Evolutionary conservation across 495 filamentous ascomycete genomes (phyloP).

Genomic region (Neurospora terricola): DNA sequence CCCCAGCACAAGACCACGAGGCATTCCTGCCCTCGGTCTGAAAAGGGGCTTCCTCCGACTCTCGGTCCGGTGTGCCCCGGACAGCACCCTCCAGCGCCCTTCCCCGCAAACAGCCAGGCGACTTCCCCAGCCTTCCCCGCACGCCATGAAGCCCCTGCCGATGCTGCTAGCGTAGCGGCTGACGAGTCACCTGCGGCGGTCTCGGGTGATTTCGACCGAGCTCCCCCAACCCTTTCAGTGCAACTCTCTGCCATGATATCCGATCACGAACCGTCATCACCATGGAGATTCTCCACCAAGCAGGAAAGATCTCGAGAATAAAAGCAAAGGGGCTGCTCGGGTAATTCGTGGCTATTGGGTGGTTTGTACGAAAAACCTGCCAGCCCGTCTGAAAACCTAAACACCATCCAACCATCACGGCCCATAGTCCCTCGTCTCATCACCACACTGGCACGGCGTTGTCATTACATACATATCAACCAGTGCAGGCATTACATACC

Average conservation of each 20-base stretch:
- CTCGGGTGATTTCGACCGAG: neutral
- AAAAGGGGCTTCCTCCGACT: neutral
- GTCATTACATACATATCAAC: neutral
- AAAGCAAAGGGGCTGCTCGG: neutral
- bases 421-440: neutral
- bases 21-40: neutral
- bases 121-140: neutral
- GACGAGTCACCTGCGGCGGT: neutral
- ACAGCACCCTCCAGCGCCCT: neutral
- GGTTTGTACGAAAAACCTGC: neutral
- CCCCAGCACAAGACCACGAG: neutral
- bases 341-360: neutral
- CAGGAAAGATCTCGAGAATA: neutral
- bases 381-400: neutral
- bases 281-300: neutral
- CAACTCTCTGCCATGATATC: neutral
- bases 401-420: neutral
- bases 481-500: neutral
- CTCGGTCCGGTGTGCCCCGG: neutral
- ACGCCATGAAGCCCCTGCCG: neutral
- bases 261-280: neutral
- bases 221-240: neutral
- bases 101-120: neutral
- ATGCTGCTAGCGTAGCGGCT: neutral
- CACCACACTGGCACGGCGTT: neutral